These are phyloP conservation scores for Populus hybrid DNA, from an alignment of 441 rosid genomes.

Conservation along the genomic window DNA sequence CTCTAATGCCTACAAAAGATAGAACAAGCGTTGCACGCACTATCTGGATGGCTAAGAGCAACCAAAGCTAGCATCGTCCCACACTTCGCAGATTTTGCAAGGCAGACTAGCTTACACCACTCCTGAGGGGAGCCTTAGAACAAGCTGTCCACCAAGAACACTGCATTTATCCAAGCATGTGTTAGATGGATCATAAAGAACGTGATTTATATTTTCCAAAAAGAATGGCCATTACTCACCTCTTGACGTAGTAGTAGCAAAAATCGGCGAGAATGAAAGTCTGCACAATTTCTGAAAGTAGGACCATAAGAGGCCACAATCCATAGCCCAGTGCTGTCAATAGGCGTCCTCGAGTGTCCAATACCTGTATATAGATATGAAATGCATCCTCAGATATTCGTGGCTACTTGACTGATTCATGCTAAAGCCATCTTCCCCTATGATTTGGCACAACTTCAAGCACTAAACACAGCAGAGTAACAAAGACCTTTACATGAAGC, in stretches of 20 bases:
- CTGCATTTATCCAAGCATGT: conserved; percentile 37
- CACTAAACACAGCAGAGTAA: background rate
- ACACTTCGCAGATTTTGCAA: background rate
- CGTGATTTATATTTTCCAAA: background rate
- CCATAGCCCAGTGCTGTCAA: conserved; percentile 86
- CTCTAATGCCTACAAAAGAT: background rate
- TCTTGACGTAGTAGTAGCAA: conserved; percentile 89
- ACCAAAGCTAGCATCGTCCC: background rate
- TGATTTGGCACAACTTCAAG: background rate
- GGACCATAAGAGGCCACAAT: conserved; percentile 94
- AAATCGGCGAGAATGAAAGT: conserved; percentile 96
- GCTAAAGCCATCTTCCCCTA: background rate
- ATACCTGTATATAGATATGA: conserved; percentile 43
- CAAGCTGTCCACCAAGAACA: conserved; percentile 90
- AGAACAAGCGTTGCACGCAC: background rate
- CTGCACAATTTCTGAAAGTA: conserved; percentile 87
- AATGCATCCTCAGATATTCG: background rate
- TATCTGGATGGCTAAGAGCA: background rate
- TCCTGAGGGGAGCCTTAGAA: conserved; percentile 92
- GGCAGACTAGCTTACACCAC: conserved; percentile 53
- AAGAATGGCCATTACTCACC: conserved; percentile 36
- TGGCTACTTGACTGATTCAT: background rate
- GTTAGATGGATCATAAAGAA: background rate
- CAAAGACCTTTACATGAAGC: background rate
- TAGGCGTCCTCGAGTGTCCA: conserved; percentile 79